phyloP scores from a whole-genome alignment of 2,329 filamentous ascomycete species.

The Byssoonygena ceratinophila region DNA sequence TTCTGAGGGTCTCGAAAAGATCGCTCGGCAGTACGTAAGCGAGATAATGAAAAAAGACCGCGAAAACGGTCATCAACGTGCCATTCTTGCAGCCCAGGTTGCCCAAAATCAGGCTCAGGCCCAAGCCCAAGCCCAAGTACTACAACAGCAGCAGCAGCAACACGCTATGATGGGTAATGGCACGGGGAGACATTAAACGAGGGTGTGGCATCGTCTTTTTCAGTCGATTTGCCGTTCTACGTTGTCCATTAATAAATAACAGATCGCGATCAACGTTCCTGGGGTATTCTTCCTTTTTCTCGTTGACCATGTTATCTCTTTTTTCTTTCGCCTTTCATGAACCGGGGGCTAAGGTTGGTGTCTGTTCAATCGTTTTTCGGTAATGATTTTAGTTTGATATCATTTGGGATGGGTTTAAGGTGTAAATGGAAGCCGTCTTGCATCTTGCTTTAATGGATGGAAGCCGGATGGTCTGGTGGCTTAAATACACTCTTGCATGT shows the following conservation, averaged over 20 bases:
- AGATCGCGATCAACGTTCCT: not conserved
- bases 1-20: slow-evolving; percentile 28
- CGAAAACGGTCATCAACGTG: slow-evolving; percentile 26
- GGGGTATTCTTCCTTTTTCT: too few relatives aligned
- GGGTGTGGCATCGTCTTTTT: not conserved
- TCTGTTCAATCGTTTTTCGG: not conserved
- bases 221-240: not conserved
- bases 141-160: slow-evolving; percentile 31
- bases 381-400: not conserved
- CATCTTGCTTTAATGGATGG: not conserved
- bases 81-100: slow-evolving; percentile 15
- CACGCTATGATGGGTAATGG: slow-evolving; percentile 36
- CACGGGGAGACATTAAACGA: slow-evolving; percentile 20
- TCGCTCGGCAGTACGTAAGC: slow-evolving; percentile 29
- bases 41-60: slow-evolving; percentile 32
- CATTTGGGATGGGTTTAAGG: not conserved
- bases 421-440: not conserved
- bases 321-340: not conserved
- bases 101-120: slow-evolving; percentile 12
- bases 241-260: not conserved
- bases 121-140: slow-evolving; percentile 16
- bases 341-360: too few relatives aligned
- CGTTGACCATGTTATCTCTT: not conserved
- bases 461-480: not conserved
- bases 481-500: not conserved